These are phyloP conservation scores for Kalmanozyma brasiliensis DNA, from an alignment of 1,284 basidiomycete genomes.

Conservation along the genomic window DNA sequence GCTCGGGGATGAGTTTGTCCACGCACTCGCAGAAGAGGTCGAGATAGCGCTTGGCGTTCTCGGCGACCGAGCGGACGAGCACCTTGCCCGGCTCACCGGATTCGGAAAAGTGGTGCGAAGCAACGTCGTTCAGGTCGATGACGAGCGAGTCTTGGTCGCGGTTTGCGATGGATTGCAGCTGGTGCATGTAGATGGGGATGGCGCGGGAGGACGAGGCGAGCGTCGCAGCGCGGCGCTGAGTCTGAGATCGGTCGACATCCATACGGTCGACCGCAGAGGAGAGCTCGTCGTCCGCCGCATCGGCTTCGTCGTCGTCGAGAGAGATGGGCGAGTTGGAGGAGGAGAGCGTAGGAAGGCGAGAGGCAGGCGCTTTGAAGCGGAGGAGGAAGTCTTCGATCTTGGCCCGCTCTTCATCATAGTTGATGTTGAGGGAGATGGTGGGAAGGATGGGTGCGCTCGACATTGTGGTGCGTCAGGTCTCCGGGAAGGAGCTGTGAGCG, in stretches of 20 bases:
- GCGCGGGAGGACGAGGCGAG: conserved; percentile 21
- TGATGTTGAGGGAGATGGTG: conserved; percentile 71
- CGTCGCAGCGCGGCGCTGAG: conserved; percentile 9
- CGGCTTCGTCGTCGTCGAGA: conserved; percentile 32
- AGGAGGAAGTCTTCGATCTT: conserved; percentile 64
- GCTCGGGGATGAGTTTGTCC: conserved; percentile 76
- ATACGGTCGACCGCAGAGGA: conserved; percentile 34
- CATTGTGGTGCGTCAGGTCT: too few species aligned
- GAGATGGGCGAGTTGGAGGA: conserved; percentile 21
- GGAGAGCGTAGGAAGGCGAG: conserved; percentile 31
- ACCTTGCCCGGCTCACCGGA: conserved; percentile 38
- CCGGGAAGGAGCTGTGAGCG: not conserved
- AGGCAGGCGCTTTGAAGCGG: conserved; percentile 57
- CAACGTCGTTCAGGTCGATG: conserved; percentile 83
- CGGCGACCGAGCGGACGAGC: conserved; percentile 72
- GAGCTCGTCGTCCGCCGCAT: conserved; percentile 25
- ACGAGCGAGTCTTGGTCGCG: conserved; percentile 85
- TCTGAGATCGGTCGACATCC: conserved; percentile 29
- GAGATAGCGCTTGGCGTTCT: conserved; percentile 90
- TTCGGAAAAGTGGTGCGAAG: conserved; percentile 66
- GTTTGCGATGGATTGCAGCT: conserved; percentile 93
- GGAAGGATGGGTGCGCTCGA: conserved; percentile 71
- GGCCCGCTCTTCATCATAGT: conserved; percentile 71
- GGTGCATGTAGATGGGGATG: conserved; percentile 83
- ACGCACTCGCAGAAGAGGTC: conserved; percentile 89